Conservation (phyloP, 2,329 filamentous ascomycete species). For the Hortaea werneckii region DNA sequence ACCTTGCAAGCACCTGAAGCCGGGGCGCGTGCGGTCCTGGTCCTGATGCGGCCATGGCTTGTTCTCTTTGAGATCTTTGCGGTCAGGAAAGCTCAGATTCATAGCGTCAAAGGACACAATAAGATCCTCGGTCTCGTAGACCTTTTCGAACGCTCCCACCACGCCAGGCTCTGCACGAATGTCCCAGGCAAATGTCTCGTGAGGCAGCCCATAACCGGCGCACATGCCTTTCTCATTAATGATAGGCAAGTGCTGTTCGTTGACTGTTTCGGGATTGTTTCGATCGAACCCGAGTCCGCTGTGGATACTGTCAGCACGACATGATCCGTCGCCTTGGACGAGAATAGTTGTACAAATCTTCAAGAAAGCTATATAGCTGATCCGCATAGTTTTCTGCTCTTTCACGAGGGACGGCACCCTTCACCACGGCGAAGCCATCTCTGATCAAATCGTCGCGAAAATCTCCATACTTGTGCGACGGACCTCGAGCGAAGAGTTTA, state of each 20-base stretch:
- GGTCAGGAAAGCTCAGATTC: conserved; percentile 20
- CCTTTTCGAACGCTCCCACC: conserved; percentile 36
- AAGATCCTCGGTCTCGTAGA: conserved; percentile 37
- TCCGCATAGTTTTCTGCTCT: conserved; percentile 28
- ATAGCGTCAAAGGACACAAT: conserved; percentile 42
- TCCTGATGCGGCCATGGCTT: no score
- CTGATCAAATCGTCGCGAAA: conserved; percentile 27
- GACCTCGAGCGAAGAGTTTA: no score
- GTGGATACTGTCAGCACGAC: no score
- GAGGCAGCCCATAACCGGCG: no score
- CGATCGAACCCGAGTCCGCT: conserved; percentile 29
- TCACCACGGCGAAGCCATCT: conserved; percentile 38
- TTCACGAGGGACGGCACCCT: conserved; percentile 35
- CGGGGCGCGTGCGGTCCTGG: no score
- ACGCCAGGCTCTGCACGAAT: conserved; percentile 33
- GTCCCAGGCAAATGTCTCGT: no score
- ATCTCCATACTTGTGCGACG: conserved; percentile 10
- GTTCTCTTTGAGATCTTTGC: no score
- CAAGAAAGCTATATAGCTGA: conserved; percentile 21
- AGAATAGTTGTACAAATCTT: no score
- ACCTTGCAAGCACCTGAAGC: no score
- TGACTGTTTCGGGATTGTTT: conserved; percentile 15
- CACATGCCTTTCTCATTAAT: no score
- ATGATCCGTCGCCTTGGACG: no score
- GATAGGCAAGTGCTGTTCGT: no score